Evolutionary conservation across 257 asterid genomes (phyloP).

Genomic region (Capsicum pubescens): DNA sequence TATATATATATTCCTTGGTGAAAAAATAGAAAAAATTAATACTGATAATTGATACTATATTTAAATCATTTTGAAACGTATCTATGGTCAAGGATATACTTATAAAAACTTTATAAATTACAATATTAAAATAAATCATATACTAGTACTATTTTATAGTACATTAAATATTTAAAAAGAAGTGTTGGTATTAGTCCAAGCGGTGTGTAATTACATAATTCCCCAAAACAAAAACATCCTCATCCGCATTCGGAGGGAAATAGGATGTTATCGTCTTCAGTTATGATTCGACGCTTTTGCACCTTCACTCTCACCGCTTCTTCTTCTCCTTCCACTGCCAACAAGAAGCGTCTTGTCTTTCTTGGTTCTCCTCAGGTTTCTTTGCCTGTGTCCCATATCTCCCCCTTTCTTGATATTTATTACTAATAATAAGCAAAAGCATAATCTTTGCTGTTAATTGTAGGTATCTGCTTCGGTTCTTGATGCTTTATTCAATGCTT

Average conservation of each 20-base stretch:
- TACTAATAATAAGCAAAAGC: neutral
- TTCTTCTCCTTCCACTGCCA: constrained; percentile 39
- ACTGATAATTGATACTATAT: no score
- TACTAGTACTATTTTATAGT: no score
- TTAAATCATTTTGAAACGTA: no score
- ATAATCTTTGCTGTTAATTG: neutral
- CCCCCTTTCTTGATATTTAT: neutral
- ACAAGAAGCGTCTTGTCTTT: constrained; percentile 73
- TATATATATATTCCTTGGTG: no score
- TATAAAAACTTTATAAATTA: no score
- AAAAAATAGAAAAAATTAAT: no score
- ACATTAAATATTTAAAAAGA: no score
- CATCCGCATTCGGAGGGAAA: neutral
- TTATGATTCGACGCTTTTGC: constrained; percentile 79
- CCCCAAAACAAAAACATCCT: neutral
- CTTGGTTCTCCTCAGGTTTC: constrained; percentile 83
- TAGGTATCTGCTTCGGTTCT: constrained; percentile 88
- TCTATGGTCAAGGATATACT: no score
- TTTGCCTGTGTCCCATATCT: neutral
- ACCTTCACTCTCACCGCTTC: constrained; percentile 55
- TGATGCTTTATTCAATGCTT: constrained; percentile 71
- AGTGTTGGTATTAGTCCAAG: no score
- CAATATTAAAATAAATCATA: no score
- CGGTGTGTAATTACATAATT: neutral
- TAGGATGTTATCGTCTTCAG: constrained; percentile 61